A percentile compares a stretch with the other conserved stretches of the same genome.
These are phyloP conservation scores for Pseudevernia furfuracea DNA, from an alignment of 495 filamentous ascomycete species.

Conservation along the genomic window DNA sequence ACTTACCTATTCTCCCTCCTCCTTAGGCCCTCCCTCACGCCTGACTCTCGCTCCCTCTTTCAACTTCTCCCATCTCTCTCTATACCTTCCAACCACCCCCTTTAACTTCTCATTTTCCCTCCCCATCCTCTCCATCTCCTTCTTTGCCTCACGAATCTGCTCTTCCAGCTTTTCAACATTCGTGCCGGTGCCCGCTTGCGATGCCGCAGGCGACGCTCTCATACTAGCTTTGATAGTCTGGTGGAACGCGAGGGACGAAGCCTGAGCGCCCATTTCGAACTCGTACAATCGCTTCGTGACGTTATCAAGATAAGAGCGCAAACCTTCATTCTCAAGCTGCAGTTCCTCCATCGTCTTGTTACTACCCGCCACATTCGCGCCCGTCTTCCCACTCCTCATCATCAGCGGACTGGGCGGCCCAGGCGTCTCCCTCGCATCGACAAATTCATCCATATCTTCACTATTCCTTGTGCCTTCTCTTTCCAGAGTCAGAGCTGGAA, in stretches of 20 bases:
- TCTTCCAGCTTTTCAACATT: conserved; percentile 40
- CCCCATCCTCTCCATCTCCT: conserved; percentile 39
- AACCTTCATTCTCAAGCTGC: conserved; percentile 66
- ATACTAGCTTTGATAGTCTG: conserved; percentile 68
- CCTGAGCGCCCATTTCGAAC: conserved; percentile 80
- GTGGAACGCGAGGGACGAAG: conserved; percentile 67
- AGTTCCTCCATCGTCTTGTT: conserved; percentile 71
- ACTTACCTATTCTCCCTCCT: neutral
- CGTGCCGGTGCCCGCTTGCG: conserved; percentile 28
- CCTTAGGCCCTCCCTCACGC: conserved; percentile 36
- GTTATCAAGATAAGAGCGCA: conserved; percentile 68
- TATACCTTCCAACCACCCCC: conserved; percentile 57
- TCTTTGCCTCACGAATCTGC: conserved; percentile 46
- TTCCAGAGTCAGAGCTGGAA: conserved; percentile 43
- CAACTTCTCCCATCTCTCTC: conserved; percentile 75
- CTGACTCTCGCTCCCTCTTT: conserved; percentile 72
- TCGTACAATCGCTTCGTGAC: conserved; percentile 70
- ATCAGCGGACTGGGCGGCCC: conserved; percentile 40
- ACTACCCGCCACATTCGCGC: conserved; percentile 23
- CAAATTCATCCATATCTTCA: conserved; percentile 69
- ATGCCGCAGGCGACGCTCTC: conserved; percentile 31
- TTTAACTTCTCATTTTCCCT: conserved; percentile 63
- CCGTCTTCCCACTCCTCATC: conserved; percentile 20
- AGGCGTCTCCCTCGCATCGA: conserved; percentile 75
- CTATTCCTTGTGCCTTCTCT: conserved; percentile 36